Evolutionary conservation across 129 eudicot genomes (phyloP).

Genomic region (Pulicaria dysenterica): DNA sequence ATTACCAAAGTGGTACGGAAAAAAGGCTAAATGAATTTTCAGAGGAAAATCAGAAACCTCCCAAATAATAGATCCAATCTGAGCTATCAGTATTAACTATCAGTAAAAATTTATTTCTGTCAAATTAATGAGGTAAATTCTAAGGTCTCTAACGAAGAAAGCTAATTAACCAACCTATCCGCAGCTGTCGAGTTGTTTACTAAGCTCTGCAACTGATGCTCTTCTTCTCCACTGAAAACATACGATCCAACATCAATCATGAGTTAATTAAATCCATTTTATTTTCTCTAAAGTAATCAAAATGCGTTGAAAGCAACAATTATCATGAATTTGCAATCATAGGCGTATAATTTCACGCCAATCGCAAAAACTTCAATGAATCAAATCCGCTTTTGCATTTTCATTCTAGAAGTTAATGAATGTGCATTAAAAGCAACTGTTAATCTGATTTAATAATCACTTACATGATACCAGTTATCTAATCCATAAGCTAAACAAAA

Average conservation of each 20-base stretch:
- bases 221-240: constrained; percentile 50
- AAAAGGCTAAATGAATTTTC: too few relatives aligned
- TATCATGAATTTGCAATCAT: neutral
- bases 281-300: too few relatives aligned
- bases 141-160: neutral
- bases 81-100: neutral
- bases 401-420: neutral
- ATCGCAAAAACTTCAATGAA: too few relatives aligned
- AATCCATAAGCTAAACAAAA: too few relatives aligned
- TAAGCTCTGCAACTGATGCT: constrained; percentile 42
- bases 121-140: neutral
- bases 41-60: neutral
- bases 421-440: neutral
- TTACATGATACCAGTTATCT: too few relatives aligned
- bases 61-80: too few relatives aligned
- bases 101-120: constrained; percentile 2
- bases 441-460: too few relatives aligned
- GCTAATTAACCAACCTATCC: constrained; percentile 43
- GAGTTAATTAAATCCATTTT: too few relatives aligned
- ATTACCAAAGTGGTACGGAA: too few relatives aligned
- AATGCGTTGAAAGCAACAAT: neutral
- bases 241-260: neutral
- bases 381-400: too few relatives aligned
- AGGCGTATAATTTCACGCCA: neutral
- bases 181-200: constrained; percentile 52